phyloP scores from a whole-genome alignment of 306 rosid genomes.

The Dryas drummondii region DNA sequence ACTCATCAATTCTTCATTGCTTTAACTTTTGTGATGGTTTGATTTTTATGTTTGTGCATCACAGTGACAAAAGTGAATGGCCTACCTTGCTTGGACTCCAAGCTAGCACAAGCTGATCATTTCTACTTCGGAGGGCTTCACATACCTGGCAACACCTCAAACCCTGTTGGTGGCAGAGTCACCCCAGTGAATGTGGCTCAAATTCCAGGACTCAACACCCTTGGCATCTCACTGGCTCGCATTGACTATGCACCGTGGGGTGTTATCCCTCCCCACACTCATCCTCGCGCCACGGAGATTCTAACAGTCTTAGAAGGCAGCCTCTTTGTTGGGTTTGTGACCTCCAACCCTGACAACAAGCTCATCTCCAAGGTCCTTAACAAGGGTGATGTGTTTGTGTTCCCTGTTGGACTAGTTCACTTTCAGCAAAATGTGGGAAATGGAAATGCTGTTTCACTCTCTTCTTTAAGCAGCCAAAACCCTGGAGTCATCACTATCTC shows the following conservation, averaged over 20 bases:
- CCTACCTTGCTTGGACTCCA: conserved; percentile 18
- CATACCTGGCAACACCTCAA: conserved; percentile 26
- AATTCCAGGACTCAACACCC: conserved; percentile 28
- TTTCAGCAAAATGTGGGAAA: conserved; percentile 21
- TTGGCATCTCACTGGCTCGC: too few relatives aligned
- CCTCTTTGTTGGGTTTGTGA: too few relatives aligned
- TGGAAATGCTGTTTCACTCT: conserved; percentile 20
- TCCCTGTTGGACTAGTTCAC: conserved; percentile 22
- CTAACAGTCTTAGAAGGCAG: too few relatives aligned
- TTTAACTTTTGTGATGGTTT: not conserved
- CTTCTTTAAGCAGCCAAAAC: conserved; percentile 28
- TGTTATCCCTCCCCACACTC: too few relatives aligned
- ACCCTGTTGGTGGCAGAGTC: conserved; percentile 10
- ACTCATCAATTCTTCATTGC: not conserved
- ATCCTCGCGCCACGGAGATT: too few relatives aligned
- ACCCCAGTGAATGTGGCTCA: conserved; percentile 23
- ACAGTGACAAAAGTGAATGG: too few relatives aligned
- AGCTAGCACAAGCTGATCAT: conserved; percentile 21
- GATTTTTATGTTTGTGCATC: too few relatives aligned
- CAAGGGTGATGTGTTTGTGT: conserved; percentile 31
- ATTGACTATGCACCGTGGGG: too few relatives aligned
- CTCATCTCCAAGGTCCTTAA: too few relatives aligned
- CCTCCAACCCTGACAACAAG: too few relatives aligned
- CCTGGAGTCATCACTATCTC: conserved; percentile 26
- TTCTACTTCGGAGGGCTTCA: conserved; percentile 23